Conservation (phyloP, 2,329 filamentous ascomycete species). For the Colletotrichum echinochloae region DNA sequence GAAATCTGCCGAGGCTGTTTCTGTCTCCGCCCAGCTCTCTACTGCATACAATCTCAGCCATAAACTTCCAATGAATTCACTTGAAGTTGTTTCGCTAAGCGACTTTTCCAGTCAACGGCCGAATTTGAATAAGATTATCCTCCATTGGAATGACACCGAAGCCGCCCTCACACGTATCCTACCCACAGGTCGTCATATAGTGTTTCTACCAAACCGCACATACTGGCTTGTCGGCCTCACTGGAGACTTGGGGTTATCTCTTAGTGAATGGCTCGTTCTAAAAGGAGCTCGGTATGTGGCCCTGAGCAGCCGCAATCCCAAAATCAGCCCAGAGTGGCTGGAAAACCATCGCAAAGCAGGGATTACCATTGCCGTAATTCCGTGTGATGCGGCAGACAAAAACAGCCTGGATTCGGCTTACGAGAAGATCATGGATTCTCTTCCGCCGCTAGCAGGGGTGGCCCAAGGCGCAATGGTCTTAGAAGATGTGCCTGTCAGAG, state of each 20-base stretch:
- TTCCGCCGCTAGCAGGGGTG: slow-evolving; percentile 50
- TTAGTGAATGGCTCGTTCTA: slow-evolving; percentile 51
- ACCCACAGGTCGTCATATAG: not conserved
- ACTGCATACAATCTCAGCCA: not conserved
- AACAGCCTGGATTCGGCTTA: not conserved
- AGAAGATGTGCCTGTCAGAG: slow-evolving; percentile 40
- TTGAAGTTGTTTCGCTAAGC: not conserved
- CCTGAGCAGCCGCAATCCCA: slow-evolving; percentile 52
- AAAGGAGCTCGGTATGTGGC: slow-evolving; percentile 50
- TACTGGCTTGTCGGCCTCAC: slow-evolving; percentile 50
- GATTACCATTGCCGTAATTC: slow-evolving; percentile 45
- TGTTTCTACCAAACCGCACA: slow-evolving; percentile 35
- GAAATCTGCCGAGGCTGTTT: not conserved
- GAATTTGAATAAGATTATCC: not conserved
- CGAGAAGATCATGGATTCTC: not conserved
- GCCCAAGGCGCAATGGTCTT: slow-evolving; percentile 56
- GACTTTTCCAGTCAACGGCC: not conserved
- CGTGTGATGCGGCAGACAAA: not conserved
- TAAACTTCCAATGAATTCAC: not conserved
- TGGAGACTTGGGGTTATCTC: slow-evolving; percentile 49
- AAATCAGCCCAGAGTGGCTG: slow-evolving; percentile 35
- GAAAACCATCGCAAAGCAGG: slow-evolving; percentile 45
- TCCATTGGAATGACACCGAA: not conserved
- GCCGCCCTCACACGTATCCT: not conserved
- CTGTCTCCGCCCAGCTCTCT: not conserved